Evolutionary conservation across 805 yeast genomes (phyloP).

Genomic region (Candida methanosorbosa): DNA sequence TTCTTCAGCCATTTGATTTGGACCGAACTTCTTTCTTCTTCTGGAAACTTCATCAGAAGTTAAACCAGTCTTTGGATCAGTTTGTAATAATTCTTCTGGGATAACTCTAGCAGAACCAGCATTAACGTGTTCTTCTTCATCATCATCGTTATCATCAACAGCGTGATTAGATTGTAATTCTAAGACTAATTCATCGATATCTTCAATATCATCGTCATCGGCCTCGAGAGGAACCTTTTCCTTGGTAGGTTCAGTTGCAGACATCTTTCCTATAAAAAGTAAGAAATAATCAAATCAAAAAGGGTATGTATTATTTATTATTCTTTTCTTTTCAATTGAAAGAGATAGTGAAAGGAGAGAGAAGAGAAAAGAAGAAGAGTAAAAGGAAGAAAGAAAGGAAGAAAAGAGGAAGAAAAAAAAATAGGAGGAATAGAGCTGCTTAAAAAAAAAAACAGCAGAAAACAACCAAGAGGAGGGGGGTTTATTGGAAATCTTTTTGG

Average conservation of each 20-base stretch:
- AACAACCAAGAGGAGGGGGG: background rate
- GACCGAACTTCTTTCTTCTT: slow-evolving; percentile 88
- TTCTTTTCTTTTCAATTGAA: background rate
- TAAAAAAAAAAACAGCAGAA: background rate
- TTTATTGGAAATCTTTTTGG: background rate
- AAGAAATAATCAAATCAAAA: too few species aligned
- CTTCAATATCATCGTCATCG: slow-evolving; percentile 54
- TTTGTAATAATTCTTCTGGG: slow-evolving; percentile 78
- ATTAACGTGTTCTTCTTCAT: slow-evolving; percentile 42
- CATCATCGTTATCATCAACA: slow-evolving; percentile 36
- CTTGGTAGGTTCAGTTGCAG: slow-evolving; percentile 13
- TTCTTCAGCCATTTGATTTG: slow-evolving; percentile 87
- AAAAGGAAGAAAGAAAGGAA: background rate
- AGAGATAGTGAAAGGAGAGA: slow-evolving; percentile 1
- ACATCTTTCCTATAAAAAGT: slow-evolving; percentile 5
- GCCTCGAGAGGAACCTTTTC: slow-evolving; percentile 25
- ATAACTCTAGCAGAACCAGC: slow-evolving; percentile 64
- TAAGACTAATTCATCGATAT: slow-evolving; percentile 62
- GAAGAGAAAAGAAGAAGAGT: background rate
- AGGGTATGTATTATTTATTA: background rate
- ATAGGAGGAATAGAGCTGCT: too few species aligned
- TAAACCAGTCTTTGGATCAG: slow-evolving; percentile 74
- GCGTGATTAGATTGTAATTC: slow-evolving; percentile 71
- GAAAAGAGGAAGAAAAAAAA: background rate
- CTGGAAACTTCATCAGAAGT: slow-evolving; percentile 65